Base-by-base conservation (phyloP, 768 basidiomycete species). In the Coprinopsis cinerea region DNA sequence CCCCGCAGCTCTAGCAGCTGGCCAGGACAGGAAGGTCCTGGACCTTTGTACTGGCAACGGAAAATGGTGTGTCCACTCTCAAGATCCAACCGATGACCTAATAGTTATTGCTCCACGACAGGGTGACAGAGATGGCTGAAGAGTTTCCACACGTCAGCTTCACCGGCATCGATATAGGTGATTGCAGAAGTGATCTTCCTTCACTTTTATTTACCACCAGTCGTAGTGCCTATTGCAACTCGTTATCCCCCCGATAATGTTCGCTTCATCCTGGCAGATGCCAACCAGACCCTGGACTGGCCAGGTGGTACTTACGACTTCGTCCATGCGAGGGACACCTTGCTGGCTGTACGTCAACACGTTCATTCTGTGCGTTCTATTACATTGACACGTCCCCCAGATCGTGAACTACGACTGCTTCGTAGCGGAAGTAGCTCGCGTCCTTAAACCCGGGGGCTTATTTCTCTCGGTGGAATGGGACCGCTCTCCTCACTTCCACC, bases 1-100 rank as follows among this genome's bases (percentile, higher is more conserved):
- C 22, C 55, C 58, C 26, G 70, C 80, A 51, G 65, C 77, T 25
- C 69, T 90, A 42, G 68, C 67, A 36, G 57, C 59, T 23, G 62
- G 66, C 36, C 70, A 71, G 49, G 71, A 67, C 43, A 77, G 69
- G 63, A 72, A 74, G 52, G 84, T 74, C 37, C 71, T 92, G 42
- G 88, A 92, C 64, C 58, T 89, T n/a, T 82, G 88, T 54, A 85
- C 82, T 5, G 88, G 88, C 15, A 84, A 75, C 15, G 88, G 88
- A 4, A 66, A 60, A 66, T 92, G 88, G 88, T 86, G 53, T 48
- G 76, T 50, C 45, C 54, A 45, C 55, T 53, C 60, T 9, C n/a
- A n/a, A 34, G 6, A 39, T 25, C 24, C 13, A 43, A 11, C 24
- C 5, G 27, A 32, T 24, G 1, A 17, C 26, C 22, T 34, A 26